Evolutionary conservation across 306 rosid genomes (phyloP).

Genomic region (Vigna reflexopilosa): DNA sequence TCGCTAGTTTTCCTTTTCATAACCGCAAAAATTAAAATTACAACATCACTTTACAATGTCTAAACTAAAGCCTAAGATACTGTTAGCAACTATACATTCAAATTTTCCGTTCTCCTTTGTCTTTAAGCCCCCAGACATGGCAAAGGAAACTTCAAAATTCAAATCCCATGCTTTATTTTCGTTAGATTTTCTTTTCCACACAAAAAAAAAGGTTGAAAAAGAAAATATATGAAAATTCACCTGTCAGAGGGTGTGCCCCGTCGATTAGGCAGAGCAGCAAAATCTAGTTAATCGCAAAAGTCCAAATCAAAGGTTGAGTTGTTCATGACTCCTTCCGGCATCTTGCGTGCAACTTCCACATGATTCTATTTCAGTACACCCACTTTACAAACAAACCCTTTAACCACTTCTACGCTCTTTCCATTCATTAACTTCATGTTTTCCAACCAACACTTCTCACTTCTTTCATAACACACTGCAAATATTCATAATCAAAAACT

Average conservation of each 20-base stretch:
- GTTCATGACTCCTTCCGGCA: constrained; percentile 2
- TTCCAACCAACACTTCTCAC: constrained; percentile 49
- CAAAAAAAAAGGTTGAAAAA: not conserved
- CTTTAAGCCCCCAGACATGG: not conserved
- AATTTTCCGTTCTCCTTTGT: not conserved
- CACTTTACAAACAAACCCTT: not conserved
- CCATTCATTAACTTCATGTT: constrained; percentile 48
- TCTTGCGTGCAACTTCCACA: constrained; percentile 34
- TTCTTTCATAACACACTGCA: not conserved
- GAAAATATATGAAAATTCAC: not conserved
- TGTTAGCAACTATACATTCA: not conserved
- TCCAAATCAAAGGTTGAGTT: constrained; percentile 41
- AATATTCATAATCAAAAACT: not conserved
- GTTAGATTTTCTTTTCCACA: not conserved
- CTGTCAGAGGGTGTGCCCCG: constrained; percentile 30
- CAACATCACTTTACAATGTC: not conserved
- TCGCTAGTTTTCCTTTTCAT: not conserved
- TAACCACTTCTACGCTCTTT: constrained; percentile 7
- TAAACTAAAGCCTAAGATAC: not conserved
- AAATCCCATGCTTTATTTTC: not conserved
- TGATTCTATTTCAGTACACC: constrained; percentile 39
- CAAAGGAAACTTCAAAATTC: constrained; percentile 29
- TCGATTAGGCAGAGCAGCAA: constrained; percentile 41
- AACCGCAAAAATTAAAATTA: not conserved
- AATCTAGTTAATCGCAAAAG: constrained; percentile 24